Conservation (phyloP, 2,329 filamentous ascomycete genomes). For the Alternaria burnsii region DNA sequence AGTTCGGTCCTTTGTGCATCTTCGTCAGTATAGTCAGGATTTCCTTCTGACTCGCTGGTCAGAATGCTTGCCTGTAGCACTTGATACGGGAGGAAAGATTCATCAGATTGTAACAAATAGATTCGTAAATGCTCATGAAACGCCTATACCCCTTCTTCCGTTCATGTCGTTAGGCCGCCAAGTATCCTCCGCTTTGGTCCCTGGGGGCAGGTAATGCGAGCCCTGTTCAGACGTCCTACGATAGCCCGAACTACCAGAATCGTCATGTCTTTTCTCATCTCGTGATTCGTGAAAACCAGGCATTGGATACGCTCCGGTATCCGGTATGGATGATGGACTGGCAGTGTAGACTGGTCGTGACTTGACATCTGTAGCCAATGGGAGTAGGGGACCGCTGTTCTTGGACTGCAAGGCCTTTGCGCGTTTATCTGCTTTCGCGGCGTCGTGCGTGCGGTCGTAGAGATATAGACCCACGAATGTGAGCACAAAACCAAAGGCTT, state of each 20-base stretch:
- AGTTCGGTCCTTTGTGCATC: slow-evolving; percentile 4
- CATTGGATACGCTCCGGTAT: slow-evolving; percentile 42
- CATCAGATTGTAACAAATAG: neutral
- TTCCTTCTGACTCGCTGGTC: neutral
- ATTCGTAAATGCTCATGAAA: slow-evolving; percentile 26
- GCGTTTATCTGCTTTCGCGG: slow-evolving; percentile 84
- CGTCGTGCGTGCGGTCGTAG: slow-evolving; percentile 91
- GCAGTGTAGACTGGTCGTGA: slow-evolving; percentile 49
- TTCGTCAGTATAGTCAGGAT: neutral
- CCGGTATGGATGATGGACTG: slow-evolving; percentile 49
- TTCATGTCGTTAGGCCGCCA: slow-evolving; percentile 62
- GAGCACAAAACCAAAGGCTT: slow-evolving; percentile 83
- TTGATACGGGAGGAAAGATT: neutral
- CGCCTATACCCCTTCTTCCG: slow-evolving; percentile 33
- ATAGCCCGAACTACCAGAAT: slow-evolving; percentile 59
- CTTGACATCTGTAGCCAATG: slow-evolving; percentile 60
- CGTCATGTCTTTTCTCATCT: slow-evolving; percentile 67
- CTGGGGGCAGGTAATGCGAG: slow-evolving; percentile 73
- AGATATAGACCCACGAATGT: slow-evolving; percentile 94
- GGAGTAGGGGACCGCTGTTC: slow-evolving; percentile 70
- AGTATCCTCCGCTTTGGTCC: slow-evolving; percentile 86
- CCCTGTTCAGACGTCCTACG: slow-evolving; percentile 51
- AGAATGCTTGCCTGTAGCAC: neutral
- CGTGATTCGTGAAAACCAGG: slow-evolving; percentile 36
- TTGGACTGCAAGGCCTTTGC: slow-evolving; percentile 72